phyloP scores from a whole-genome alignment of 306 rosid genomes.

The Erythrophleum fordii region DNA sequence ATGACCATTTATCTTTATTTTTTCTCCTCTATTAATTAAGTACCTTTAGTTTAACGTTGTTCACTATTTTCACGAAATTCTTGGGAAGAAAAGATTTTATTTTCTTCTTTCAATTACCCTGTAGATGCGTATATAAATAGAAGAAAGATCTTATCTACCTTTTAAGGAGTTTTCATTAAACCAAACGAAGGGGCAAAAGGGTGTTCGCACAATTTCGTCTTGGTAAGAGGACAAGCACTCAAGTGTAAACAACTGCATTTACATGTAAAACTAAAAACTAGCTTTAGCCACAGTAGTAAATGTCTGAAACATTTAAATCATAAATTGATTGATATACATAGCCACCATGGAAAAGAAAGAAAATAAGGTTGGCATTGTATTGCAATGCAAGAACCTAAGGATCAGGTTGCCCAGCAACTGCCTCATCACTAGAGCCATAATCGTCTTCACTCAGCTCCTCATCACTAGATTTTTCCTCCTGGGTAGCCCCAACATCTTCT shows the following conservation, averaged over 20 bases:
- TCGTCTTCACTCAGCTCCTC: slow-evolving; percentile 86
- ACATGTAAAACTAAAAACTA: slow-evolving; percentile 21
- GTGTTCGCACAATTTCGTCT: not conserved
- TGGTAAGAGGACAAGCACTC: slow-evolving; percentile 5
- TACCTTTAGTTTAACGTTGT: too few relatives aligned
- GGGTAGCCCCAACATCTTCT: slow-evolving; percentile 62
- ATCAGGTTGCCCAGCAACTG: slow-evolving; percentile 73
- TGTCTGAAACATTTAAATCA: slow-evolving; percentile 47
- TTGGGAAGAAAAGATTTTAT: too few relatives aligned
- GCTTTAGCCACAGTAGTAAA: slow-evolving; percentile 29
- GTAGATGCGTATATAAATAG: not conserved
- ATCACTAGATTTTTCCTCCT: slow-evolving; percentile 68
- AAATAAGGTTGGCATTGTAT: slow-evolving; percentile 32
- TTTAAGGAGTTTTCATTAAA: not conserved
- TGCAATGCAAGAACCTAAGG: slow-evolving; percentile 48
- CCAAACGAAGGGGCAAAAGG: not conserved
- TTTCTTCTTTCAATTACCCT: not conserved
- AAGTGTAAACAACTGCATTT: not conserved
- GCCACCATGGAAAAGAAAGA: slow-evolving; percentile 44
- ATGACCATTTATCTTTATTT: not conserved
- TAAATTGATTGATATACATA: slow-evolving; percentile 54
- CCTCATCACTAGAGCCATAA: slow-evolving; percentile 69
- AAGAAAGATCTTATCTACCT: not conserved
- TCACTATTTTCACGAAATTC: too few relatives aligned
- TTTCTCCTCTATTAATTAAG: not conserved